phyloP scores from a whole-genome alignment of 2,329 filamentous ascomycete species.

The Emericellopsis atlantica region DNA sequence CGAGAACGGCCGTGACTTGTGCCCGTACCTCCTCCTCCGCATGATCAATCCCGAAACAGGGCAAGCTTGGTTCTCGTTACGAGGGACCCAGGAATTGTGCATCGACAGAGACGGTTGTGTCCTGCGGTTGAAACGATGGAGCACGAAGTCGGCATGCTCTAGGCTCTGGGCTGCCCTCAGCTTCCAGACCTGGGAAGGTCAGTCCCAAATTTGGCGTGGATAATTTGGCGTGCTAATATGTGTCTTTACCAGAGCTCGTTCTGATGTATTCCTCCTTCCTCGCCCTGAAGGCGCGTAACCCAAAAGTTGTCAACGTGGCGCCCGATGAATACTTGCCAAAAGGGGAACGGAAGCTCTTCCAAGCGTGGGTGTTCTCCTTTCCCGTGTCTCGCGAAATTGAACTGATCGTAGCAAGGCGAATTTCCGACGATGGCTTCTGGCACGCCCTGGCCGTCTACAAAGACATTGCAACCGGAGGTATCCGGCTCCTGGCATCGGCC shows the following conservation, averaged over 20 bases:
- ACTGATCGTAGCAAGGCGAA: slow-evolving; percentile 25
- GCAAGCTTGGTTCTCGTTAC: slow-evolving; percentile 31
- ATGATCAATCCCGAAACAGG: slow-evolving; percentile 24
- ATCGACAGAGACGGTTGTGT: slow-evolving; percentile 34
- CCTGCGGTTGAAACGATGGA: slow-evolving; percentile 41
- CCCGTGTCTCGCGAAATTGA: background rate
- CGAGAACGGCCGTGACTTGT: slow-evolving; percentile 26
- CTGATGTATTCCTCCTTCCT: slow-evolving; percentile 47
- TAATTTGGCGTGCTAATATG: background rate
- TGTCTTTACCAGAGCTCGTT: slow-evolving; percentile 34
- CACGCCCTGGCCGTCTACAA: slow-evolving; percentile 42
- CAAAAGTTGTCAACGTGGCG: slow-evolving; percentile 27
- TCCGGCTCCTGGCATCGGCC: slow-evolving; percentile 43
- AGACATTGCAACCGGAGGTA: slow-evolving; percentile 31
- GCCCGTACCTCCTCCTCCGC: slow-evolving; percentile 35
- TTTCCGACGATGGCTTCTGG: slow-evolving; percentile 39
- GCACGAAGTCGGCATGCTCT: slow-evolving; percentile 21
- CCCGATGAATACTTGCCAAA: slow-evolving; percentile 31
- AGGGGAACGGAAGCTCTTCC: slow-evolving; percentile 39
- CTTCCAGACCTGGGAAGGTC: slow-evolving; percentile 50
- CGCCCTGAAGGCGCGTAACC: slow-evolving; percentile 39
- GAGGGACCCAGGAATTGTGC: slow-evolving; percentile 40
- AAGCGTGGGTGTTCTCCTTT: slow-evolving; percentile 30
- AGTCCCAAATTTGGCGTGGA: slow-evolving; percentile 4
- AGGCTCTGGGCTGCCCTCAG: slow-evolving; percentile 42